Conservation (phyloP, 2,329 filamentous ascomycete genomes). For the Pestalotiopsis sp. region DNA sequence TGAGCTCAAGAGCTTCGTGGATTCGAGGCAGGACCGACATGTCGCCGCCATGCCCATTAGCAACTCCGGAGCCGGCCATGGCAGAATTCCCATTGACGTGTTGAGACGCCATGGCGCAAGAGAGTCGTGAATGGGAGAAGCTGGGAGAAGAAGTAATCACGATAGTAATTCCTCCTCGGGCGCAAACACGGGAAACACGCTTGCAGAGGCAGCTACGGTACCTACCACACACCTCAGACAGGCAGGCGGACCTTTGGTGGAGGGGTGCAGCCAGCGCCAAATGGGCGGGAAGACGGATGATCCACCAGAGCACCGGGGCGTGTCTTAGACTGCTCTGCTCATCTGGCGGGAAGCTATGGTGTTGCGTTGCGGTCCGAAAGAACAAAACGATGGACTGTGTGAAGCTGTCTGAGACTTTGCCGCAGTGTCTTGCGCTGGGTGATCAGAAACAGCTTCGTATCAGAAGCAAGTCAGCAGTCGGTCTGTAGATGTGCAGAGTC, state of each 20-base stretch:
- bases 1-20: conserved; percentile 81
- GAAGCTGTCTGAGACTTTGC: not conserved
- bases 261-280: not conserved
- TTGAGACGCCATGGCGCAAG: conserved; percentile 10
- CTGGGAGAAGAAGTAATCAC: conserved; percentile 10
- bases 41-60: conserved; percentile 40
- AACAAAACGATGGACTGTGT: not conserved
- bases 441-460: too few species aligned
- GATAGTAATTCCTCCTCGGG: not conserved
- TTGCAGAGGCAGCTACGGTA: not conserved
- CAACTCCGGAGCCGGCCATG: conserved; percentile 36
- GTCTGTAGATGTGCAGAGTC: not conserved
- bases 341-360: not conserved
- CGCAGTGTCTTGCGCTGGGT: not conserved
- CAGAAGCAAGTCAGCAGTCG: too few species aligned
- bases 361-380: not conserved
- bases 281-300: not conserved
- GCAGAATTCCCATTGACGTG: conserved; percentile 30
- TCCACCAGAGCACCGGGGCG: not conserved
- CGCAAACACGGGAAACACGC: not conserved
- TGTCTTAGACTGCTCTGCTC: not conserved
- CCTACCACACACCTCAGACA: not conserved
- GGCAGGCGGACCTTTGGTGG: not conserved
- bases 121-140: not conserved
- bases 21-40: conserved; percentile 66